Conservation (phyloP, 2,329 filamentous ascomycete genomes). For the Alternaria triticimaculans region DNA sequence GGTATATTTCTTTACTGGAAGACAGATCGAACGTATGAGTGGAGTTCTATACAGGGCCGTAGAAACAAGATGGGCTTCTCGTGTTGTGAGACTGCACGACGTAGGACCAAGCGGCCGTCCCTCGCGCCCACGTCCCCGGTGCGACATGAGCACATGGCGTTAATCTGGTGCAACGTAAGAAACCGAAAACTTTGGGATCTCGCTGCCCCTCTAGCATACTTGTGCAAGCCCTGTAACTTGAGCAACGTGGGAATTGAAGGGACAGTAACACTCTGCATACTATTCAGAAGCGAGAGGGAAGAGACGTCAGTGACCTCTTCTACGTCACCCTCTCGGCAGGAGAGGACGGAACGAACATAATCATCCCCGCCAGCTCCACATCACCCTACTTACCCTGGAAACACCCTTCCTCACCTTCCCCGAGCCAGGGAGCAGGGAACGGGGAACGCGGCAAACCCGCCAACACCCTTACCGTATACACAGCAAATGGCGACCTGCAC, state of each 20-base stretch:
- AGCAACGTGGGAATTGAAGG: not conserved
- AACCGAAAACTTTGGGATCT: not conserved
- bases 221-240: not conserved
- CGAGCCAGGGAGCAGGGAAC: constrained; percentile 21
- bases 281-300: not conserved
- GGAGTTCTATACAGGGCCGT: not conserved
- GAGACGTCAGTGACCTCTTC: not conserved
- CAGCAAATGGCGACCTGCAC: constrained; percentile 10
- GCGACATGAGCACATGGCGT: constrained; percentile 19
- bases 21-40: not conserved
- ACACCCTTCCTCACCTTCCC: not conserved
- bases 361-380: not conserved
- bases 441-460: not conserved
- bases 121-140: constrained; percentile 6
- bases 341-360: not conserved
- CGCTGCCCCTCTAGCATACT: not conserved
- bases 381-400: not conserved
- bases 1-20: not conserved
- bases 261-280: not conserved
- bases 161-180: constrained; percentile 14
- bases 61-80: not conserved
- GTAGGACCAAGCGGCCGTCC: constrained; percentile 8
- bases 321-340: not conserved
- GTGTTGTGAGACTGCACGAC: constrained; percentile 17
- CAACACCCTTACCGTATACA: not conserved